Evolutionary conservation across 2,329 filamentous ascomycete genomes (phyloP).

Genomic region (Alternaria triticimaculans): DNA sequence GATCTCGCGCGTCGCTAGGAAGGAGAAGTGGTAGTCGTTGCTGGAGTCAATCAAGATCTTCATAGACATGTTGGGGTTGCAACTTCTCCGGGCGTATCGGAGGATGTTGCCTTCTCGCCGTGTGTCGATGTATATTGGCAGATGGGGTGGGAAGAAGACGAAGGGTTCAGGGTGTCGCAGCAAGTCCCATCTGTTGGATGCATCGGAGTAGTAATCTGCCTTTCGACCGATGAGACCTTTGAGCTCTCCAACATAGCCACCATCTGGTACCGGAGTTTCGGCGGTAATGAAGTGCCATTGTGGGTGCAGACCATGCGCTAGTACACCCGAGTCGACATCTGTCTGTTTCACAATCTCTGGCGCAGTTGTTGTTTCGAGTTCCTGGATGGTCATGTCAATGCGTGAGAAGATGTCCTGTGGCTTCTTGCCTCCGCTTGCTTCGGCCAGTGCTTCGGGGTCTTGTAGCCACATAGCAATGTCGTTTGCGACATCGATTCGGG

Average conservation of each 20-base stretch:
- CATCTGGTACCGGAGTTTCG: constrained; percentile 57
- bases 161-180: constrained; percentile 60
- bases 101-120: constrained; percentile 83
- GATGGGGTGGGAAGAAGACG: constrained; percentile 75
- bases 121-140: constrained; percentile 93
- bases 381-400: constrained; percentile 62
- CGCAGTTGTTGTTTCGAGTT: constrained; percentile 57
- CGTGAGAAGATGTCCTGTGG: constrained; percentile 74
- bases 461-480: constrained; percentile 79
- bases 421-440: constrained; percentile 68
- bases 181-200: constrained; percentile 55
- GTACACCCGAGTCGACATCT: constrained; percentile 57
- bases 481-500: constrained; percentile 75
- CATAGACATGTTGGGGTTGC: constrained; percentile 84
- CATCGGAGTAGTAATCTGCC: constrained; percentile 56
- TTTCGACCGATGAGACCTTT: constrained; percentile 63
- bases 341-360: constrained; percentile 61
- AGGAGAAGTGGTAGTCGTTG: constrained; percentile 82
- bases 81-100: constrained; percentile 91
- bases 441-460: constrained; percentile 71
- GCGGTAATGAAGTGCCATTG: constrained; percentile 74
- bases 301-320: constrained; percentile 64
- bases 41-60: constrained; percentile 82
- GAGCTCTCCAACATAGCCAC: constrained; percentile 72
- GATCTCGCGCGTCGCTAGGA: constrained; percentile 83